These are phyloP conservation scores for Leptographium wingfieldii DNA, from an alignment of 2,329 filamentous ascomycete species.

Conservation along the genomic window DNA sequence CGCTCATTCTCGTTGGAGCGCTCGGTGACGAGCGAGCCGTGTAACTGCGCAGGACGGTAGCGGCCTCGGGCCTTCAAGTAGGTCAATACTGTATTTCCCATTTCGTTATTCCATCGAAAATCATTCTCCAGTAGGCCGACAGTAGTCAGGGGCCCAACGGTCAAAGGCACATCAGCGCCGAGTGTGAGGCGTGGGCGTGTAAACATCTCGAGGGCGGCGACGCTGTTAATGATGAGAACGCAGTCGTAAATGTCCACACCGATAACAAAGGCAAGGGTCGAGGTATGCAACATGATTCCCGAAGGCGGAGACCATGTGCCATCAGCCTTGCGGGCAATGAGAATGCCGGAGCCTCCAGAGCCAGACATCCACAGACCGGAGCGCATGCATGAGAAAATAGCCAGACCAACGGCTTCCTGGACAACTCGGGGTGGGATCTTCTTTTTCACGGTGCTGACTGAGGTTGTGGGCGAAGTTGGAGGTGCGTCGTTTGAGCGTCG, in stretches of 20 bases:
- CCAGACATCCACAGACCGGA: conserved; percentile 86
- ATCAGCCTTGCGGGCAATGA: conserved; percentile 73
- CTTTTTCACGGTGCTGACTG: conserved; percentile 47
- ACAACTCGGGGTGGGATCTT: conserved; percentile 83
- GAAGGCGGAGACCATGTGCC: conserved; percentile 61
- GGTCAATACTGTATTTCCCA: conserved; percentile 42
- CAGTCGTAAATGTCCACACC: conserved; percentile 95
- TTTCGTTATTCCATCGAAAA: conserved; percentile 29
- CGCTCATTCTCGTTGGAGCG: conserved; percentile 47
- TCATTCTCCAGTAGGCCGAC: conserved; percentile 39
- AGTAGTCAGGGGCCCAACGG: conserved; percentile 43
- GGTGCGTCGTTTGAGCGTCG: conserved; percentile 3
- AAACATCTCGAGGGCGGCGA: conserved; percentile 72
- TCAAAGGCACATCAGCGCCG: conserved; percentile 14
- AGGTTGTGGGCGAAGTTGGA: conserved; percentile 7
- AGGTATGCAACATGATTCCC: conserved; percentile 80
- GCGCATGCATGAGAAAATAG: conserved; percentile 92
- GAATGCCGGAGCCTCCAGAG: conserved; percentile 76
- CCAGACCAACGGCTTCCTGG: conserved; percentile 76
- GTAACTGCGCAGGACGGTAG: conserved; percentile 39
- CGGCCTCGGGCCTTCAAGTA: conserved; percentile 48
- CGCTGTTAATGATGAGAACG: conserved; percentile 82
- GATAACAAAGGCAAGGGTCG: conserved; percentile 76
- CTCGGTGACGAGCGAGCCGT: conserved; percentile 44
- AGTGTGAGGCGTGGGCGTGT: conserved; percentile 67